Conservation (phyloP, 257 asterid species). For the Capsicum baccatum region DNA sequence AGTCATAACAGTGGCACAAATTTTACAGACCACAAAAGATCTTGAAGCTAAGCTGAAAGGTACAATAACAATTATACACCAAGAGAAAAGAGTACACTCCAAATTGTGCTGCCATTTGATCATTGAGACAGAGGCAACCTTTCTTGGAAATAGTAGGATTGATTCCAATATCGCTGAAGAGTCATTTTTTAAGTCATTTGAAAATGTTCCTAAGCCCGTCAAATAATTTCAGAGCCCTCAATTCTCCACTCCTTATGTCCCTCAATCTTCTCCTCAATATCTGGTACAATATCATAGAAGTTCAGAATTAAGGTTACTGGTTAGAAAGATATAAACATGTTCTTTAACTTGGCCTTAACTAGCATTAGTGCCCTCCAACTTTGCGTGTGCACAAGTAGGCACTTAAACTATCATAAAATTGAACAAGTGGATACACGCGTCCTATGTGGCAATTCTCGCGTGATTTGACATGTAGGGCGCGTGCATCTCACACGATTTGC, state of each 20-base stretch:
- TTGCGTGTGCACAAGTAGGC: no score
- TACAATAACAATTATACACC: not conserved
- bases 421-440: no score
- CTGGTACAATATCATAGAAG: slow-evolving; percentile 41
- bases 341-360: no score
- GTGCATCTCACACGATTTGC: no score
- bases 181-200: slow-evolving; percentile 45
- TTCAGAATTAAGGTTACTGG: slow-evolving; percentile 4
- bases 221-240: slow-evolving; percentile 69
- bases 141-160: not conserved
- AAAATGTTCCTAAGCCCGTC: slow-evolving; percentile 68
- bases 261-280: slow-evolving; percentile 85
- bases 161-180: not conserved
- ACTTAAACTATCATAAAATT: no score
- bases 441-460: no score
- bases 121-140: not conserved
- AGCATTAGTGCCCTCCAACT: no score
- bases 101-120: not conserved
- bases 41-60: slow-evolving; percentile 2
- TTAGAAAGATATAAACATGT: not conserved
- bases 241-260: slow-evolving; percentile 79
- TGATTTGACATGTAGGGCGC: no score
- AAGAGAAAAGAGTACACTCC: not conserved
- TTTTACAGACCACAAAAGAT: not conserved
- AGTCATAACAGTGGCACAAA: not conserved